Evolutionary conservation across 2,329 filamentous ascomycete species (phyloP).

Genomic region (Sporothrix inflata): DNA sequence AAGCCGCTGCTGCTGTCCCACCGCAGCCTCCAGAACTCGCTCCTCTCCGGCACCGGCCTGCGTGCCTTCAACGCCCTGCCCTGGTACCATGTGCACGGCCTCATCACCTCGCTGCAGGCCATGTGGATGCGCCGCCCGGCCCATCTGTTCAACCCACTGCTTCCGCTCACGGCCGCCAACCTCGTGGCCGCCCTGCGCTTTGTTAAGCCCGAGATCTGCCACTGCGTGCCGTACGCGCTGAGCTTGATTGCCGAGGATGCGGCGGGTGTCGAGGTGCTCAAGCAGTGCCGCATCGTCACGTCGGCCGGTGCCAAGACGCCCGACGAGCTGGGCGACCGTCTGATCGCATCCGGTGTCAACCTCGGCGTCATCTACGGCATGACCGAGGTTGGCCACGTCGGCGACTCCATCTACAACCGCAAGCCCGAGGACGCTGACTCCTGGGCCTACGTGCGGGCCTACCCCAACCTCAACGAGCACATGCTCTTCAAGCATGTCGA

Average conservation of each 20-base stretch:
- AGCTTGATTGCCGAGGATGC: slow-evolving; percentile 60
- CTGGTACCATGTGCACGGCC: slow-evolving; percentile 49
- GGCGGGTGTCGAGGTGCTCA: slow-evolving; percentile 51
- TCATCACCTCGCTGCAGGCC: slow-evolving; percentile 47
- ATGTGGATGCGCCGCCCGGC: slow-evolving; percentile 49
- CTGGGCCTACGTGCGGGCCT: slow-evolving; percentile 50
- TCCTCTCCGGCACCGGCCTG: slow-evolving; percentile 42
- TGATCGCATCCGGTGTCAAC: slow-evolving; percentile 54
- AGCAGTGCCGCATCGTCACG: slow-evolving; percentile 50
- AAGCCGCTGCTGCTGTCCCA: slow-evolving; percentile 51
- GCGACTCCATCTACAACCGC: slow-evolving; percentile 45
- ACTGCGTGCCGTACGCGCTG: slow-evolving; percentile 60
- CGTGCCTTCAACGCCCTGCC: slow-evolving; percentile 49
- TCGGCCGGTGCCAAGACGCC: slow-evolving; percentile 58
- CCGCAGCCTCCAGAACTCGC: slow-evolving; percentile 44
- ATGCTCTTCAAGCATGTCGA: slow-evolving; percentile 46
- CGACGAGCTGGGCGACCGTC: slow-evolving; percentile 54
- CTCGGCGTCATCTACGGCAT: slow-evolving; percentile 49
- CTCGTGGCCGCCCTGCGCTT: slow-evolving; percentile 47
- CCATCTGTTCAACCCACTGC: slow-evolving; percentile 41
- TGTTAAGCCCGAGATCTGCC: slow-evolving; percentile 52
- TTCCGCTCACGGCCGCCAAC: slow-evolving; percentile 49
- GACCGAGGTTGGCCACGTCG: slow-evolving; percentile 49
- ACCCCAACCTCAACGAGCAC: slow-evolving; percentile 42
- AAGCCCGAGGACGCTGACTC: slow-evolving; percentile 44